Evolutionary conservation across 2,329 filamentous ascomycete species (phyloP), one percentile per base, ranked within the genome.

Genomic region (Botrytis squamosa): DNA sequence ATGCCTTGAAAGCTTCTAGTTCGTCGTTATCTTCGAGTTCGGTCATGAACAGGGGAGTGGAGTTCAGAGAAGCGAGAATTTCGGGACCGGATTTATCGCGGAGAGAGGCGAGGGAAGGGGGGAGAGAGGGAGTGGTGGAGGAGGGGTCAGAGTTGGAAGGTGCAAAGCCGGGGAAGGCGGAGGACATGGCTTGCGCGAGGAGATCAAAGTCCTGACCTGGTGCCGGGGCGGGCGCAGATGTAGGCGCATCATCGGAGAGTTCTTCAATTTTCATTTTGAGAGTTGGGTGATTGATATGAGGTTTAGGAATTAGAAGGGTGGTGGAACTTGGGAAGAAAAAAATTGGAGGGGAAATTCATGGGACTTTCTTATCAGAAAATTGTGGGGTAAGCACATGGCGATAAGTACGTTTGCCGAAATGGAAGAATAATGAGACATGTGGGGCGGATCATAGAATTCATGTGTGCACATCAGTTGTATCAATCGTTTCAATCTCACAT

Each of bases 1-100:
- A 85, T 0, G 96, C 95, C 81, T 93, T 92, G 75, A 99, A 87
- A 0, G 96, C 97, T 79, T 97, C 94, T 0, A 97, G 86, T 77
- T 93, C 90, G 75, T 92, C 86, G 80, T 97, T 97, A 76, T 97
- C 92, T 78, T 93, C 93, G 49, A 98, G 87, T 77, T 93, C 91
- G 44, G 94, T 98, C 96, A 99, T 99, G 86, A 99, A 99, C 55
- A 99, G 88, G 10, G 96, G 96, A 66, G 88, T 87, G 76, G 90
- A 89, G 80, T 92, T 92, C 83, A 93, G 85, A 78, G 91, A 88
- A 65, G 85, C 84, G 59, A 91, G 80, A 52, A 93, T 83, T 77
- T 92, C 88, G 66, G 91, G 88, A 0, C 85, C 85, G 7, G 86
- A 85, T 79, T 89, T 85, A 72, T 86, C 85, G 75, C 85, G 86